Conservation (phyloP, 108 stramenopile species). For the Nitzschia inconspicua region DNA sequence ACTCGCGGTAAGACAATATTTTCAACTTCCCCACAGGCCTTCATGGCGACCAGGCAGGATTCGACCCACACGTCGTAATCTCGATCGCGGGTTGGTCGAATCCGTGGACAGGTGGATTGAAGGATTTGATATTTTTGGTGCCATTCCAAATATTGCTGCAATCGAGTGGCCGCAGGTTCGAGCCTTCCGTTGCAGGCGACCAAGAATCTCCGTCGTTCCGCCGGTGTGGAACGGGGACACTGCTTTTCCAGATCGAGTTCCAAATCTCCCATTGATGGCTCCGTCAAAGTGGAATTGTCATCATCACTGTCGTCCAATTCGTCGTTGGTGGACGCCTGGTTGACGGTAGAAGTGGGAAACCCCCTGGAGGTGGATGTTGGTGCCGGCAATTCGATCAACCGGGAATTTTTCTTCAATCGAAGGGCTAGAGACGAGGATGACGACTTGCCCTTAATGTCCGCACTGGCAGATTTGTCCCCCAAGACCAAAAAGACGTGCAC, state of each 20-base stretch:
- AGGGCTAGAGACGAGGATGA: not conserved
- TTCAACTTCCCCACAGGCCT: conserved; percentile 12
- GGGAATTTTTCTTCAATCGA: too few relatives aligned
- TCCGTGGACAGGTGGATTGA: not conserved
- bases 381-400: not conserved
- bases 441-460: not conserved
- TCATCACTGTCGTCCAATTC: not conserved
- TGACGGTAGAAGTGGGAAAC: not conserved
- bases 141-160: conserved; percentile 34
- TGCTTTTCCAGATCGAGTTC: conserved; percentile 5
- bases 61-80: conserved; percentile 37
- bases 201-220: conserved; percentile 41
- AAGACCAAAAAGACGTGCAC: not conserved
- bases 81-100: conserved; percentile 1
- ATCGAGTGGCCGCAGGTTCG: not conserved
- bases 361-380: not conserved
- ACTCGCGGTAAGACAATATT: conserved; percentile 22
- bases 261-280: not conserved
- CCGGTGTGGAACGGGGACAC: conserved; percentile 21
- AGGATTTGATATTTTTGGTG: conserved; percentile 12
- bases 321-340: not conserved
- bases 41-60: conserved; percentile 22
- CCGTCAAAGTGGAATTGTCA: not conserved
- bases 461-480: not conserved
- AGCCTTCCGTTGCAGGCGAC: conserved; percentile 16